Conservation (phyloP, 2,329 filamentous ascomycete species). For the Exserohilum rostratum region DNA sequence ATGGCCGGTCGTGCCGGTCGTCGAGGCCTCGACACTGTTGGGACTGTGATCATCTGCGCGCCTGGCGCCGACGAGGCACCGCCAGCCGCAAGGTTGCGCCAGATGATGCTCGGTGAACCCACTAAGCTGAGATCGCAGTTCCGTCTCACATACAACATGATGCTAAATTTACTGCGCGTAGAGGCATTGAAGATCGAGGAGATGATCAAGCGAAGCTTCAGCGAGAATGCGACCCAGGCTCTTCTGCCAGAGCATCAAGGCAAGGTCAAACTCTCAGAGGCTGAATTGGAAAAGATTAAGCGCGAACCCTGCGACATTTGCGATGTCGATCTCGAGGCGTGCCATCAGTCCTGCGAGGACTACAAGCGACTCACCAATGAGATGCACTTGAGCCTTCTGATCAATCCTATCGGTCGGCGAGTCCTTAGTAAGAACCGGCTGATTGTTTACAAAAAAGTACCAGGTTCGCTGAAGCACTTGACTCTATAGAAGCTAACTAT, state of each 20-base stretch:
- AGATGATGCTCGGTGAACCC: slow-evolving; percentile 95
- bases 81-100: slow-evolving; percentile 78
- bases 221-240: slow-evolving; percentile 95
- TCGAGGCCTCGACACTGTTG: slow-evolving; percentile 88
- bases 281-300: slow-evolving; percentile 87
- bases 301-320: slow-evolving; percentile 83
- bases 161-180: slow-evolving; percentile 90
- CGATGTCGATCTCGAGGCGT: slow-evolving; percentile 77
- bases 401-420: slow-evolving; percentile 80
- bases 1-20: slow-evolving; percentile 96
- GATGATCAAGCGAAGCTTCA: slow-evolving; percentile 99
- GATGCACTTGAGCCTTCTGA: slow-evolving; percentile 75
- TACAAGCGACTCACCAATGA: slow-evolving; percentile 81
- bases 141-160: slow-evolving; percentile 99
- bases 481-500: slow-evolving; percentile 22
- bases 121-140: slow-evolving; percentile 97
- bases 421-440: slow-evolving; percentile 78
- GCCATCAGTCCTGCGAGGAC: slow-evolving; percentile 81
- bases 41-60: slow-evolving; percentile 90
- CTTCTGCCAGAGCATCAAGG: slow-evolving; percentile 94
- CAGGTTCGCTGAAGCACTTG: background rate
- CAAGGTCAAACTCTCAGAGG: slow-evolving; percentile 88
- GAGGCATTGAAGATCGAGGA: slow-evolving; percentile 98
- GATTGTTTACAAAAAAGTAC: slow-evolving; percentile 75
- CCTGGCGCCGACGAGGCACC: slow-evolving; percentile 85